Base-by-base conservation (phyloP, 441 rosid species). In the Corymbia citriodora region DNA sequence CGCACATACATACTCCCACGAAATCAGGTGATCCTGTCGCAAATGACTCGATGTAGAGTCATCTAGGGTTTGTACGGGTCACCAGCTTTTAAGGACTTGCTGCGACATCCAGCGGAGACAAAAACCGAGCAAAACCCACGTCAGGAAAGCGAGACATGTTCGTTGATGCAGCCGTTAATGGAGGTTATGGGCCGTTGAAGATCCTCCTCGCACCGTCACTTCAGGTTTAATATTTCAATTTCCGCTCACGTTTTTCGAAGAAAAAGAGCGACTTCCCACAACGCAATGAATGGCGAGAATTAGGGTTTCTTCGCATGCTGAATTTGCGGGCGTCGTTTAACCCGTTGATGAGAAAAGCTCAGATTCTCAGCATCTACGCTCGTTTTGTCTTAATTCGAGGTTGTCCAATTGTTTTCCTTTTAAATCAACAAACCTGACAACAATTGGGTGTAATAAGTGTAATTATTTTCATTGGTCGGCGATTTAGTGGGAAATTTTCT, bases 81-180 rank as follows among this genome's bases (percentile, higher is more conserved):
- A 79, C 85, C 52, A 12, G 85, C 17, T 40, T 45, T 79, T 45
- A 3, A 12, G 85, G 85, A 79, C 52, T 40, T 8, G 18, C 52
- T 23, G 17, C 85, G 3, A 3, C n/a, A 40, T 74, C 33, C 85
- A 7, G 52, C 48, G 23, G 83, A 74, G 85, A 79, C 52, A 79
- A 79, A 79, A 79, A 45, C 85, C 23, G 85, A 25, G n/a, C n/a
- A 45, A 79, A 45, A 45, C 85, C 16, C 17, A 86, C 87, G 79
- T 59, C 18, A 68, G 48, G 92, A 93, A 74, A 79, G 89, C 88
- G 89, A 90, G 63, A 89, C 36, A 17, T 48, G 88, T 90, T 94
- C 94, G 91, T 72, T 92, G 55, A 91, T 93, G 52, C 90, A 88
- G 94, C 92, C 94, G 95, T 92, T 92, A 91, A 94, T 94, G 93